A percentile compares a stretch with the other conserved stretches of the same genome.
These are phyloP conservation scores for Blumeriella jaapii DNA, from an alignment of 2,329 filamentous ascomycete genomes.

Conservation along the genomic window DNA sequence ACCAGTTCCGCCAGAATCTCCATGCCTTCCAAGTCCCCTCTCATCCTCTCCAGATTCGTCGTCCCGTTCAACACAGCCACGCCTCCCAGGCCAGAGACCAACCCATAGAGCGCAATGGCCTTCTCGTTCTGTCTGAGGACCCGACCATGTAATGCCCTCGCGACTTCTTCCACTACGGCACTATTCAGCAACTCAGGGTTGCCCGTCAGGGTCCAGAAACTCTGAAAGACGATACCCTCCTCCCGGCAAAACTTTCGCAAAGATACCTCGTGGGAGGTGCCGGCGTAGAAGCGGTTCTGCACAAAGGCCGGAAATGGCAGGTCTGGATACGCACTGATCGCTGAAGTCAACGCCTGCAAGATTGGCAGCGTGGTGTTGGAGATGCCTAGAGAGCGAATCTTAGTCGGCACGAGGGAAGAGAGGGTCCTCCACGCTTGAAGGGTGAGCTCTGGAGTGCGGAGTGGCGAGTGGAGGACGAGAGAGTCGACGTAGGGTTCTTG, in stretches of 20 bases:
- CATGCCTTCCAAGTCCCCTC: conserved; percentile 37
- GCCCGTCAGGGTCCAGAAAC: conserved; percentile 50
- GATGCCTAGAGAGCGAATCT: conserved; percentile 58
- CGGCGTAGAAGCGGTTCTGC: conserved; percentile 62
- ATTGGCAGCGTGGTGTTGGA: conserved; percentile 56
- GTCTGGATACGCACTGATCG: conserved; percentile 29
- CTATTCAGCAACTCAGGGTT: conserved; percentile 40
- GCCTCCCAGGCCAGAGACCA: conserved; percentile 41
- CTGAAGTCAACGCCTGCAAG: conserved; percentile 39
- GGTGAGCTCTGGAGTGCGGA: conserved; percentile 39
- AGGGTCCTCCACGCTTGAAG: conserved; percentile 55
- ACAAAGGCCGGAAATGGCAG: conserved; percentile 42
- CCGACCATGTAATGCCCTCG: conserved; percentile 27
- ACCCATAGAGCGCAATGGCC: conserved; percentile 43
- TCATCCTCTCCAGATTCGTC: conserved; percentile 39
- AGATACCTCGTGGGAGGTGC: conserved; percentile 45
- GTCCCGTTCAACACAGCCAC: conserved; percentile 45
- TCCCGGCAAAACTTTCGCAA: conserved; percentile 46
- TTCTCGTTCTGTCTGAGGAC: conserved; percentile 31
- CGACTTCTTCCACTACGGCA: conserved; percentile 38
- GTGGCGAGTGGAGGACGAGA: conserved; percentile 46
- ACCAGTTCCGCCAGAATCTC: conserved; percentile 32
- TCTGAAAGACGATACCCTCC: conserved; percentile 42
- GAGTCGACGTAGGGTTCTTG: conserved; percentile 41
- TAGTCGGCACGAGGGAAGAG: conserved; percentile 52